Evolutionary conservation across 495 filamentous ascomycete genomes (phyloP).

Genomic region (Copromyces sp.): DNA sequence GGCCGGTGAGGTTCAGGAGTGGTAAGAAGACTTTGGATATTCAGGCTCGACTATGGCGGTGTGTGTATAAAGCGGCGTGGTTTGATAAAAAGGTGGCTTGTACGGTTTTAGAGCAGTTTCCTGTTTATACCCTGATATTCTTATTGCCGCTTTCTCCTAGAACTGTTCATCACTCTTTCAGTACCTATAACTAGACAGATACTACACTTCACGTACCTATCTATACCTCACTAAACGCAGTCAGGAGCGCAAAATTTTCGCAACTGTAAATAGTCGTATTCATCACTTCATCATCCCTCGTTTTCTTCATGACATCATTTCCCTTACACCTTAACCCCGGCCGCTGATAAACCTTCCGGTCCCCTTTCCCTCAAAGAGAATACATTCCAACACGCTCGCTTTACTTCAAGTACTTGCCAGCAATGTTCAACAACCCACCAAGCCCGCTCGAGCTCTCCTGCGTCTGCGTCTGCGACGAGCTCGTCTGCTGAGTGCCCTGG

Average conservation of each 20-base stretch:
- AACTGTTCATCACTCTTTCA: background rate
- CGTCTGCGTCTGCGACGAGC: background rate
- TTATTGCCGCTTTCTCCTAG: background rate
- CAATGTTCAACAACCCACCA: constrained; percentile 10
- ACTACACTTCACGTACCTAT: background rate
- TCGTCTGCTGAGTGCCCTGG: constrained; percentile 16
- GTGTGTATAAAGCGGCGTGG: background rate
- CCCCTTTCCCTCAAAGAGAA: background rate
- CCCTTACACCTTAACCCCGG: background rate
- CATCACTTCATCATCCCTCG: background rate
- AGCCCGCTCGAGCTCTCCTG: constrained; percentile 8
- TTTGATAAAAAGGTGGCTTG: background rate
- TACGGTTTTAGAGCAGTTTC: background rate
- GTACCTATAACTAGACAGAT: background rate
- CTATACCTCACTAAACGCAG: background rate
- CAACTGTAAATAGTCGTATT: background rate
- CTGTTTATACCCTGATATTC: background rate
- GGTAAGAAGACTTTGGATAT: constrained; percentile 22
- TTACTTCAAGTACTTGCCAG: constrained; percentile 7
- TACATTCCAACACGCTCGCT: background rate
- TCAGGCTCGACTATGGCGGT: background rate
- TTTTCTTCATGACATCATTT: background rate
- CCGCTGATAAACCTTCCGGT: background rate
- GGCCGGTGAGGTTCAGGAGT: constrained; percentile 40
- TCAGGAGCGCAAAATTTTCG: background rate